These are phyloP conservation scores for Furculomyces boomerangus DNA, from an alignment of 371 early-diverging fungal genomes.

Conservation along the genomic window DNA sequence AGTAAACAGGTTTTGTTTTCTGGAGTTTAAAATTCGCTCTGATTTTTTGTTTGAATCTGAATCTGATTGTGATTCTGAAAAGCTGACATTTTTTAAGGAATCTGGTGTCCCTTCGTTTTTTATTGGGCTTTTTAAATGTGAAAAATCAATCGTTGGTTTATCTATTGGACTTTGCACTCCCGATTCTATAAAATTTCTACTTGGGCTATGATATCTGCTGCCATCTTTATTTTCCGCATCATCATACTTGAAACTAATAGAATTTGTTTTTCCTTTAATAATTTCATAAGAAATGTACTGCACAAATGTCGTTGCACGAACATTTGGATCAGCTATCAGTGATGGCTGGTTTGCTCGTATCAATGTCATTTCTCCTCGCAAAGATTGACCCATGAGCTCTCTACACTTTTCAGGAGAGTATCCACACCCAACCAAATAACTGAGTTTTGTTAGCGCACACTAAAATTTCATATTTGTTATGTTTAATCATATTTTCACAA, in stretches of 20 bases:
- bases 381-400: conserved; percentile 51
- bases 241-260: neutral
- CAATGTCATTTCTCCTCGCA: conserved; percentile 87
- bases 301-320: conserved; percentile 37
- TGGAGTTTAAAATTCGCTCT: no score
- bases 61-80: neutral
- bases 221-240: neutral
- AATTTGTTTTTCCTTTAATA: conserved; percentile 9
- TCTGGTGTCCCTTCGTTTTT: neutral
- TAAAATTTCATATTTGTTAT: conserved; percentile 7
- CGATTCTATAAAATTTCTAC: no score
- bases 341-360: conserved; percentile 30
- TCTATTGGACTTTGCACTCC: no score
- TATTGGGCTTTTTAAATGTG: neutral
- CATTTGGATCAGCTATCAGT: conserved; percentile 62
- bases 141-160: no score
- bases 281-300: conserved; percentile 24
- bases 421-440: conserved; percentile 64
- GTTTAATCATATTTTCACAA: neutral
- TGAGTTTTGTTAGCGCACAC: conserved; percentile 86
- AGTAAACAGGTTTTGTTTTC: no score
- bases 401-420: conserved; percentile 47
- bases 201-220: neutral
- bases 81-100: neutral
- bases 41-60: neutral